These are phyloP conservation scores for Penicillium canariense DNA, from an alignment of 495 filamentous ascomycete genomes.

Conservation along the genomic window DNA sequence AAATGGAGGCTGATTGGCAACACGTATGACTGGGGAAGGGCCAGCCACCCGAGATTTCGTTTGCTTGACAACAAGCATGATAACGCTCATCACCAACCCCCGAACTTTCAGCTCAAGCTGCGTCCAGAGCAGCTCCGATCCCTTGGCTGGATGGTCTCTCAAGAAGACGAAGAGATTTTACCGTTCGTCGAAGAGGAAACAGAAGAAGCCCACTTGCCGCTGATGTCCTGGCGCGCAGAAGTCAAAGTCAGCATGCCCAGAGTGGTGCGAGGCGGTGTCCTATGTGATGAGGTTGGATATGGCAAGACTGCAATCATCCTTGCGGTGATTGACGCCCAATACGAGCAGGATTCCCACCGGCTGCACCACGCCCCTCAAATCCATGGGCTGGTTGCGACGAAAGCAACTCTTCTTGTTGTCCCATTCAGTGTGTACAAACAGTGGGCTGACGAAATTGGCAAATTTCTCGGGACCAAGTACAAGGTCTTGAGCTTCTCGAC, in stretches of 20 bases:
- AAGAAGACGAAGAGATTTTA: slow-evolving; percentile 48
- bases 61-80: slow-evolving; percentile 48
- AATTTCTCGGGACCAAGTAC: slow-evolving; percentile 50
- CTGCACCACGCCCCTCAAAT: neutral
- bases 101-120: slow-evolving; percentile 35
- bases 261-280: slow-evolving; percentile 61
- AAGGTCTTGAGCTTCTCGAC: slow-evolving; percentile 44
- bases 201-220: slow-evolving; percentile 60
- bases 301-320: slow-evolving; percentile 79
- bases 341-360: slow-evolving; percentile 14
- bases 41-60: slow-evolving; percentile 33
- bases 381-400: slow-evolving; percentile 46
- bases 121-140: slow-evolving; percentile 59
- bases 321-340: slow-evolving; percentile 57
- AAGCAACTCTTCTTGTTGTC: slow-evolving; percentile 69
- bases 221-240: slow-evolving; percentile 61
- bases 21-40: slow-evolving; percentile 33
- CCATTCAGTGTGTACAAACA: slow-evolving; percentile 62
- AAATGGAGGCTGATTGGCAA: slow-evolving; percentile 55
- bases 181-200: slow-evolving; percentile 63
- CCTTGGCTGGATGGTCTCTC: slow-evolving; percentile 63
- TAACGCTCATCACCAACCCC: slow-evolving; percentile 31
- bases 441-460: slow-evolving; percentile 60
- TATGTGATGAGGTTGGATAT: slow-evolving; percentile 76
- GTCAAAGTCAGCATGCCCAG: slow-evolving; percentile 46